phyloP scores from a whole-genome alignment of 2,329 filamentous ascomycete species.

The Alternaria ethzedia region DNA sequence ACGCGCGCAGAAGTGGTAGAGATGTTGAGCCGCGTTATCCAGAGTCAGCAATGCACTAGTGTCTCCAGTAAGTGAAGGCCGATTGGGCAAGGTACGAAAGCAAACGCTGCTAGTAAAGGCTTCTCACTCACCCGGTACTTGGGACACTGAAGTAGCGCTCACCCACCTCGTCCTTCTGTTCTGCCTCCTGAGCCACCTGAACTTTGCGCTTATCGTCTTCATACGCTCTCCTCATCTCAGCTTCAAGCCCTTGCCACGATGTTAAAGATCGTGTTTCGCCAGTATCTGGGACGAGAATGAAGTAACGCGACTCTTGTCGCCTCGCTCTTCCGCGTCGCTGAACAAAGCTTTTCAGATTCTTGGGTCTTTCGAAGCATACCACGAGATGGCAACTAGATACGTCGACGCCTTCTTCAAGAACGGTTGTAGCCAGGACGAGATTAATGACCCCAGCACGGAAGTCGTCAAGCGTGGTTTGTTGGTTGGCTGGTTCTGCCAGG shows the following conservation, averaged over 20 bases:
- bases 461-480: slow-evolving; percentile 60
- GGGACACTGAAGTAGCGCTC: slow-evolving; percentile 27
- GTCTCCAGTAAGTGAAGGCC: not conserved
- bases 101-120: not conserved
- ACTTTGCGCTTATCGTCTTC: slow-evolving; percentile 66
- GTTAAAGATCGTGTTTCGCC: slow-evolving; percentile 40
- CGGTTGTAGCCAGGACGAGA: slow-evolving; percentile 64
- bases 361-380: slow-evolving; percentile 67
- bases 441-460: slow-evolving; percentile 61
- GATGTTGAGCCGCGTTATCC: slow-evolving; percentile 74
- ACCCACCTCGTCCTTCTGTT: slow-evolving; percentile 57
- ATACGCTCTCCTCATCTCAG: slow-evolving; percentile 74
- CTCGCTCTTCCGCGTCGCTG: slow-evolving; percentile 70
- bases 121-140: slow-evolving; percentile 35
- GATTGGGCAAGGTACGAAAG: not conserved
- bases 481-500: slow-evolving; percentile 55
- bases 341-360: slow-evolving; percentile 68
- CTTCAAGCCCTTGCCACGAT: slow-evolving; percentile 72
- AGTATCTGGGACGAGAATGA: slow-evolving; percentile 55
- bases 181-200: slow-evolving; percentile 52
- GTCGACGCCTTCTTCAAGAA: slow-evolving; percentile 68
- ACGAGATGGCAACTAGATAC: slow-evolving; percentile 69
- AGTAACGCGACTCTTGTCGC: slow-evolving; percentile 62
- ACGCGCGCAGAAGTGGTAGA: slow-evolving; percentile 79
- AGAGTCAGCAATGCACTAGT: slow-evolving; percentile 71